Conservation (phyloP, 305 asterid genomes). For the Fraxinus paxiana region DNA sequence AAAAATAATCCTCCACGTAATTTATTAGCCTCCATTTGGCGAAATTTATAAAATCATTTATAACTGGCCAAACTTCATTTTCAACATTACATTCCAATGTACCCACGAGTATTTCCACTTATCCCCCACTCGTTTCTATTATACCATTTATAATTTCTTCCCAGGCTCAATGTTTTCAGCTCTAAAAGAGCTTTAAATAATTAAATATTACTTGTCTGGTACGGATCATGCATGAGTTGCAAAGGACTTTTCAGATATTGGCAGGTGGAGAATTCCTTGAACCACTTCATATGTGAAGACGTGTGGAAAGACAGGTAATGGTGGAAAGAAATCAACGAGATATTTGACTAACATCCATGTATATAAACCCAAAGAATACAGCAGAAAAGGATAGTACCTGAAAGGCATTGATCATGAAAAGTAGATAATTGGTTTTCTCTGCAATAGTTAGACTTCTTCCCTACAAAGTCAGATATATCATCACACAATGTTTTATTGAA, state of each 20-base stretch:
- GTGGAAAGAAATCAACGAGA: constrained; percentile 13
- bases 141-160: neutral
- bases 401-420: constrained; percentile 93
- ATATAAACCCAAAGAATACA: constrained; percentile 14
- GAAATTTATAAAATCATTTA: neutral
- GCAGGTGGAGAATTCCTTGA: constrained; percentile 6
- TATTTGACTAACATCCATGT: neutral
- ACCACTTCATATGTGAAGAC: constrained; percentile 4
- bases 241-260: constrained; percentile 7
- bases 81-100: neutral
- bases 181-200: neutral
- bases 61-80: neutral
- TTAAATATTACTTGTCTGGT: neutral
- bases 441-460: constrained; percentile 77
- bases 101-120: neutral
- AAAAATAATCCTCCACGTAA: neutral
- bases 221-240: neutral
- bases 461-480: constrained; percentile 33
- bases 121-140: neutral
- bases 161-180: neutral
- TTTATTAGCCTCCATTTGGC: neutral
- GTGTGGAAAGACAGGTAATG: constrained; percentile 10
- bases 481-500: constrained; percentile 11
- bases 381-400: constrained; percentile 52
- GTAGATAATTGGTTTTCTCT: constrained; percentile 91